These are phyloP conservation scores for Harringtonia aguacate DNA, from an alignment of 2,329 filamentous ascomycete genomes.

Conservation along the genomic window DNA sequence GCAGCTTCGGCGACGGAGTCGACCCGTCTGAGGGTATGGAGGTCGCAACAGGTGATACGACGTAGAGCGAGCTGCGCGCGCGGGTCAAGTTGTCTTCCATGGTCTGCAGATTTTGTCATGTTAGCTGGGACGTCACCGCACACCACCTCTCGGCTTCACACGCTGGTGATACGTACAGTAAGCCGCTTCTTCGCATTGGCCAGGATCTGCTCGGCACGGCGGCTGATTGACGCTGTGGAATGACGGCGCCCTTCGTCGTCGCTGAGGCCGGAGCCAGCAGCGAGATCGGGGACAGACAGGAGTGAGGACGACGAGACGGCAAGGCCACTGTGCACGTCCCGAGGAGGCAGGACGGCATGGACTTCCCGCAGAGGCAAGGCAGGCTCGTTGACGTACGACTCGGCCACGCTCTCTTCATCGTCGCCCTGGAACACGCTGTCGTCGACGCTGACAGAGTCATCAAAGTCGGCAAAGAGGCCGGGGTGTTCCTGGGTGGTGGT, in stretches of 20 bases:
- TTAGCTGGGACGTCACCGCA: too few relatives aligned
- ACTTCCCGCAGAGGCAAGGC: slow-evolving; percentile 18
- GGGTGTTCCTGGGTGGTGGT: slow-evolving; percentile 39
- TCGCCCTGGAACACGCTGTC: slow-evolving; percentile 58
- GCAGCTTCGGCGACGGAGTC: slow-evolving; percentile 39
- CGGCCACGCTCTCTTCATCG: slow-evolving; percentile 55
- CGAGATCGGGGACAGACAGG: slow-evolving; percentile 12
- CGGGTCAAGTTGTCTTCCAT: slow-evolving; percentile 88
- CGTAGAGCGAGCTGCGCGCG: slow-evolving; percentile 58
- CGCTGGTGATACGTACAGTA: slow-evolving; percentile 55
- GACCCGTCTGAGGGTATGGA: slow-evolving; percentile 43
- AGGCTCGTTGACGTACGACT: slow-evolving; percentile 40
- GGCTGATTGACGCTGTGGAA: slow-evolving; percentile 53
- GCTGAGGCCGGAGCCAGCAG: slow-evolving; percentile 23
- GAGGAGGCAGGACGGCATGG: neutral
- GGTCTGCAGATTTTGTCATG: slow-evolving; percentile 41
- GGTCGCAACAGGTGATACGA: slow-evolving; percentile 54
- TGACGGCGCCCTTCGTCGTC: slow-evolving; percentile 24
- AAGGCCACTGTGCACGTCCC: too few relatives aligned
- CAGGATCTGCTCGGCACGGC: slow-evolving; percentile 78
- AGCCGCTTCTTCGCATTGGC: slow-evolving; percentile 85
- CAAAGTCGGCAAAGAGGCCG: slow-evolving; percentile 47
- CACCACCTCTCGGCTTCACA: too few relatives aligned
- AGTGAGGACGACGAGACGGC: neutral
- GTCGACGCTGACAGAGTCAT: slow-evolving; percentile 50